These are phyloP conservation scores for Taxawa tesnikishii DNA, from an alignment of 2,329 filamentous ascomycete genomes.

Conservation along the genomic window DNA sequence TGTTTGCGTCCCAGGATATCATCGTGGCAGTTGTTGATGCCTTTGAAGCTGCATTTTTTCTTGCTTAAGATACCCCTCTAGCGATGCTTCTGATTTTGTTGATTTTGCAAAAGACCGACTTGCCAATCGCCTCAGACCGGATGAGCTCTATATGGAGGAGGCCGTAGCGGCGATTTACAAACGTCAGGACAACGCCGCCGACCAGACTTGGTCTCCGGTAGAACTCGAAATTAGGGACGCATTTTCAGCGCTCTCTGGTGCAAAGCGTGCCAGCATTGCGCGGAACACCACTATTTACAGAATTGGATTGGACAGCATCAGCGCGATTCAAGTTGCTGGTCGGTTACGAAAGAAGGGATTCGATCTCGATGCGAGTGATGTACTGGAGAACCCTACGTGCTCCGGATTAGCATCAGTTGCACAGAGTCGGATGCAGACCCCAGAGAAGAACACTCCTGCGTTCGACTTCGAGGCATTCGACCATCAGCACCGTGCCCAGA, in stretches of 20 bases:
- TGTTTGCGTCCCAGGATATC: slow-evolving; percentile 9
- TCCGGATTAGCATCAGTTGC: slow-evolving; percentile 18
- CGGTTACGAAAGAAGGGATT: slow-evolving; percentile 49
- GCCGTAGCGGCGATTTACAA: neutral
- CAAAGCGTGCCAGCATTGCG: slow-evolving; percentile 38
- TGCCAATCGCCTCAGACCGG: slow-evolving; percentile 5
- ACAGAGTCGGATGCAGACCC: slow-evolving; percentile 8
- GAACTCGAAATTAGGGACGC: slow-evolving; percentile 44
- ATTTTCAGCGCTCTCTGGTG: slow-evolving; percentile 46
- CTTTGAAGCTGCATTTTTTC: slow-evolving; percentile 16
- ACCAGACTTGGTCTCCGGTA: slow-evolving; percentile 33
- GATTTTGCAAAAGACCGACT: slow-evolving; percentile 9
- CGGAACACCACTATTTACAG: slow-evolving; percentile 65
- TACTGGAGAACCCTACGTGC: slow-evolving; percentile 46
- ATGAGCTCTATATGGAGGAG: neutral
- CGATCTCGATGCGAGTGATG: slow-evolving; percentile 53
- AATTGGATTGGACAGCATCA: slow-evolving; percentile 86
- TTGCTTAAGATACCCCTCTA: slow-evolving; percentile 16
- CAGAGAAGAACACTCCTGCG: slow-evolving; percentile 1
- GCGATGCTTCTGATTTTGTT: slow-evolving; percentile 11
- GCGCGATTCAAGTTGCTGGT: slow-evolving; percentile 63
- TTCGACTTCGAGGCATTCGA: slow-evolving; percentile 44
- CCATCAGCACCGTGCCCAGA: slow-evolving; percentile 20
- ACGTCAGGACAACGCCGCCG: neutral
- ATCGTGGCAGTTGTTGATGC: slow-evolving; percentile 13